phyloP scores from a whole-genome alignment of 1,139 yeast genomes.

The Suhomyces bolitotheri region DNA sequence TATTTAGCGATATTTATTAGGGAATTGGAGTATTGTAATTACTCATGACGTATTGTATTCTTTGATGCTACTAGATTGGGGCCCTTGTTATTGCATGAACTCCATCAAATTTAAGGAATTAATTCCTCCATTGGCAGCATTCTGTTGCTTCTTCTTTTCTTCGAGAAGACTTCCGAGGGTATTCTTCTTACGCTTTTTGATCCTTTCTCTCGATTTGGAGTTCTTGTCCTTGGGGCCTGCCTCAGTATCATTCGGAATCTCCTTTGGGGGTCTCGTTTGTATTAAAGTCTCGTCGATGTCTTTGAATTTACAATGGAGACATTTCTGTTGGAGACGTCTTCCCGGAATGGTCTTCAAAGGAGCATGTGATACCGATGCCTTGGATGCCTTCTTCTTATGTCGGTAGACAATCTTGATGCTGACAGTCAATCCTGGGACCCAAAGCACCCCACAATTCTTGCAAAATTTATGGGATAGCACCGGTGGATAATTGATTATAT shows the following conservation, averaged over 20 bases:
- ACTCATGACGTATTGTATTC: no score
- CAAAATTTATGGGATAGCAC: conserved; percentile 39
- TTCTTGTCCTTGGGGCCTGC: conserved; percentile 3
- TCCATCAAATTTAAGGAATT: conserved; percentile 49
- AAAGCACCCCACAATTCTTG: conserved; percentile 43
- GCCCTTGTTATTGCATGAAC: conserved; percentile 40
- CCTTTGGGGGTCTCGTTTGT: conserved; percentile 8
- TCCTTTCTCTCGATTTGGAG: conserved; percentile 25
- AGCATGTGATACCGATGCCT: not conserved
- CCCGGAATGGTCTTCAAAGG: conserved; percentile 2
- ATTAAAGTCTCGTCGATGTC: conserved; percentile 13
- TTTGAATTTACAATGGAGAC: conserved; percentile 30
- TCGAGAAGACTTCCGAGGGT: conserved; percentile 40
- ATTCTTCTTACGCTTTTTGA: conserved; percentile 34
- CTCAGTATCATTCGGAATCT: not conserved
- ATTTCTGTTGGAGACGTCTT: conserved; percentile 27
- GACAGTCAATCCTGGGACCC: conserved; percentile 49
- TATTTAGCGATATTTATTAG: no score
- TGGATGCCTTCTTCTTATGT: conserved; percentile 15
- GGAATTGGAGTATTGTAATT: no score
- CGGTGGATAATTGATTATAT: conserved; percentile 32
- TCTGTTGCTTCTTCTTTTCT: conserved; percentile 43
- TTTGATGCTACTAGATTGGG: no score
- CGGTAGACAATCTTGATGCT: conserved; percentile 25
- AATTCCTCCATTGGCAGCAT: conserved; percentile 23